Evolutionary conservation across 1,284 basidiomycete species (phyloP), one percentile per base, ranked within the genome.

Genomic region (Austroboletus niveus): DNA sequence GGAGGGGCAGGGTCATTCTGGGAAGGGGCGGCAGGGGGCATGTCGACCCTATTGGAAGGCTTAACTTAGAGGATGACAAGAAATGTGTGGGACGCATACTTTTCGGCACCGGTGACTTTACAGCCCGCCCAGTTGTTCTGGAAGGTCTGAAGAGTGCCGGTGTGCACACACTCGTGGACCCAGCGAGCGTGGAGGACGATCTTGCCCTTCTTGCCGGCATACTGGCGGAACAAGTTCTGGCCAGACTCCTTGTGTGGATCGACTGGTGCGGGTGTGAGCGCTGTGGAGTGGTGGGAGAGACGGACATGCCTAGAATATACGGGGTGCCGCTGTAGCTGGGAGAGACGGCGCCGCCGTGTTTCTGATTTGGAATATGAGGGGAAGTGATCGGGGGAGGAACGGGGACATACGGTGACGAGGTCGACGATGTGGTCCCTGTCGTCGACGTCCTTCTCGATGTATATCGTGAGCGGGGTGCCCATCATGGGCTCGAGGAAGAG

Each of bases 401-500:
- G 45, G 42, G 46, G 11, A 58, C 46, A 54, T 63, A 89, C 89
- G 49, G 74, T 73, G 60, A 92, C 77, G 54, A 87, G 71, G 48
- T 81, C 78, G 34, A 79, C 74, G 48, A 92, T 72, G 48, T 68
- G 60, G 30, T 85, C 82, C 62, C 80, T 81, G 69, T 89, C 81
- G 31, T 79, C 73, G 32, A 92, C 85, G 51, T 90, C 87, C 60
- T 88, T 87, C 62, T 89, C 86, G 60, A 92, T 77, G 71, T 86
- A 92, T 56, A 91, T 76, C 22, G 78, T 69, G 47, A 92, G 77
- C 2, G 87, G 82, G 1, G 76, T 81, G 61, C 89, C 89, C 69
- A 88, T 79, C 79, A 88, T 84, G 57, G 85, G 86, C 65, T 92
- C 89, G 50, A 88, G 71, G 64, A 92, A 92, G 52, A 91, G 75